Base-by-base conservation (phyloP, 2,329 filamentous ascomycete genomes). In the Exophiala lecanii-corni region DNA sequence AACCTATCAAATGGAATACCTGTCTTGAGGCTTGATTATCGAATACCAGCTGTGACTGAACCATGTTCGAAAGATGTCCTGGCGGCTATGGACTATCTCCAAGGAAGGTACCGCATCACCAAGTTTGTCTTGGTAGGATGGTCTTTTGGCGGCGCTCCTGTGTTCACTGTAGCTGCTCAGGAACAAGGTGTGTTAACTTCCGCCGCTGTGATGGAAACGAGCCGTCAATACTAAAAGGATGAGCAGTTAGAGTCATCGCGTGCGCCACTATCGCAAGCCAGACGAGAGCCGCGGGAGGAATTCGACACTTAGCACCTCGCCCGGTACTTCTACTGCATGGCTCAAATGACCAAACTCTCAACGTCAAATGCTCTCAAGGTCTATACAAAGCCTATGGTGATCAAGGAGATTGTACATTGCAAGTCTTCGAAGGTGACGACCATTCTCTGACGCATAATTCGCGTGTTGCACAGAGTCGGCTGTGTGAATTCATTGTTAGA, bases 91-190 rank as follows among this genome's bases (percentile, higher is more conserved):
- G 49, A 60, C 20, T 64, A 62, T 38, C 55, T 69, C 6, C 36
- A 59, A 10, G 46, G 58, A 10, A 45, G 54, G 18, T 63, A 59
- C 47, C 54, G 49, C 1, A 54, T 64, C 1, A 46, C 43, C n/a
- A 56, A 50, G 17, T 68, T 69, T 50, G 65, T 69, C 4, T 45
- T 70, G 10, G 57, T 68, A 2, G 67, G 68, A 34, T 70, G 66
- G 67, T 66, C 62, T 9, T 69, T 70, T 39, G 65, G 68, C 15
- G 62, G 66, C 4, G 66, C 64, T 15, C 66, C 66, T 1, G 67
- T 65, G 13, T 66, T 68, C 53, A 63, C 60, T 1, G 59, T 62
- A 9, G 66, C 57, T 5, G 62, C 55, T 2, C 23, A 49, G 3
- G 39, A 42, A n/a, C n/a, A 32, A 32, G 30, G 30, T 32, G 17